Percentiles rank a stretch among this genome's conserved stretches.
Evolutionary conservation across 768 basidiomycete genomes (phyloP).

Genomic region (Tylopilus rubrobrunneus): DNA sequence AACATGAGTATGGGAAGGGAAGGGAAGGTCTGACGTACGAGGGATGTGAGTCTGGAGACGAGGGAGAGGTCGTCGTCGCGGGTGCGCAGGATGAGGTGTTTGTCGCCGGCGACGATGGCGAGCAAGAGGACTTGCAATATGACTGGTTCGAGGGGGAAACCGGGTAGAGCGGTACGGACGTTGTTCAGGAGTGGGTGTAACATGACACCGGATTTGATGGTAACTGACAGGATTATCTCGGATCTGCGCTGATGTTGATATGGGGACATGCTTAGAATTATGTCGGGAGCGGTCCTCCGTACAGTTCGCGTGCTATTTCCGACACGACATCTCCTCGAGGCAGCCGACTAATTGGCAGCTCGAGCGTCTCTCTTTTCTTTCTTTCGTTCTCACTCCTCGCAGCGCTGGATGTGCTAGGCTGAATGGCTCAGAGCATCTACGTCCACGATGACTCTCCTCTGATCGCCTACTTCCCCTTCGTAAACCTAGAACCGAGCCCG

Average conservation of each 20-base stretch:
- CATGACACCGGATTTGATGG: constrained; percentile 14
- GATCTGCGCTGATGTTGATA: constrained; percentile 18
- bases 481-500: constrained; percentile 49
- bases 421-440: constrained; percentile 35
- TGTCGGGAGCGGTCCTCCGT: neutral
- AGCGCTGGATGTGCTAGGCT: constrained; percentile 27
- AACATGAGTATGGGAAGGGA: constrained; percentile 5
- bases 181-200: constrained; percentile 45
- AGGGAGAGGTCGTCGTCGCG: constrained; percentile 60
- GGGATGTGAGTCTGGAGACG: constrained; percentile 52
- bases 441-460: constrained; percentile 68
- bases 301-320: constrained; percentile 17
- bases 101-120: constrained; percentile 58
- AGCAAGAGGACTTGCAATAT: constrained; percentile 65
- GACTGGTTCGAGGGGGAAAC: constrained; percentile 55
- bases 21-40: no score
- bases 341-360: constrained; percentile 14
- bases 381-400: constrained; percentile 12
- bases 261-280: constrained; percentile 13
- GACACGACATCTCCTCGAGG: constrained; percentile 32
- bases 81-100: constrained; percentile 61
- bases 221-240: constrained; percentile 5
- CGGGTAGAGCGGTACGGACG: constrained; percentile 42
- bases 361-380: constrained; percentile 16
- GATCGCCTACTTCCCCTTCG: constrained; percentile 57